Base-by-base conservation (phyloP, 2,329 filamentous ascomycete species). In the Fusarium sp. region DNA sequence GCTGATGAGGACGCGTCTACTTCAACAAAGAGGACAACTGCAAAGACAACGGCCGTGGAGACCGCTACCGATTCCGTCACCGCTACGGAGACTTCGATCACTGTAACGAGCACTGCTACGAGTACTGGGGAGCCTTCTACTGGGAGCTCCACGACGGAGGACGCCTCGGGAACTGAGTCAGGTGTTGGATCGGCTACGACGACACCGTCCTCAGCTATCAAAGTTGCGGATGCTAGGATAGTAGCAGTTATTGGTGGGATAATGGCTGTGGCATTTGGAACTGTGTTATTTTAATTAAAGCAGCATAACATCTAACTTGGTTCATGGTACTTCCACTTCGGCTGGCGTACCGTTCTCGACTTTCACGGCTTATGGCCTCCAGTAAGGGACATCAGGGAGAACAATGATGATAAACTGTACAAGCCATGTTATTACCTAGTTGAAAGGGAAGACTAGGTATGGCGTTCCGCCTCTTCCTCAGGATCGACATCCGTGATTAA, bases 1-100 rank as follows among this genome's bases (percentile, higher is more conserved):
- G 58, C 64, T 0, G 61, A 68, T 3, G 38, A 73, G 45, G 64
- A 62, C 31, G 29, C 13, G 6, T 65, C 64, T 4, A 66, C 68
- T 2, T 74, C 71, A 2, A 31, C 31, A 9, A 61, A 35, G 10
- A 50, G 31, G 27, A 69, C 60, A 1, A 20, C 71, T 14, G 54
- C 45, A 35, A 74, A 66, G 42, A 64, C 71, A 24, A 63, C 37
- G 0, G 56, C 61, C 38, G 24, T 13, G n/a, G 40, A 54, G 14
- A 64, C 62, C 14, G 50, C 37, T 24, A 54, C 29, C 16, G 40
- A 64, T 31, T 42, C 62, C 7, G 35, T 20, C 8, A 34, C 20
- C 47, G 18, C 38, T 5, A 29, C 20, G 3, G 60, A 60, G 27
- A 31, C 54, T 34, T 67, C 22, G n/a, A 45, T 27, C 27, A 57